Percentiles rank a stretch among this genome's conserved stretches.
Evolutionary conservation across 768 basidiomycete species (phyloP).

Genomic region (Hebeloma cylindrosporum): DNA sequence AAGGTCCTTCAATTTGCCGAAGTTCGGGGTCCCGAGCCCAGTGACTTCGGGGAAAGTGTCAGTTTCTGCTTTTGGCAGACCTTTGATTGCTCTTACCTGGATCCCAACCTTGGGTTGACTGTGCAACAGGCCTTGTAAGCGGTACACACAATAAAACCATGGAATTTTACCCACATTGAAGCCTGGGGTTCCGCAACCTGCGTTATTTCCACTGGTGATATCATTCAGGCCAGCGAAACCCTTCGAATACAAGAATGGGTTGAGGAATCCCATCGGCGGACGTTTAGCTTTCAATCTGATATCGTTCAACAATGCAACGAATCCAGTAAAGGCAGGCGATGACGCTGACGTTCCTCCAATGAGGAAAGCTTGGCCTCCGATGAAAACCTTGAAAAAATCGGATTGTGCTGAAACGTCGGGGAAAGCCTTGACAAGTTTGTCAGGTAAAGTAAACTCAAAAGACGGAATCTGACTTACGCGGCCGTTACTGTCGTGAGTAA

Average conservation of each 20-base stretch:
- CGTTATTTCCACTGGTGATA: slow-evolving; percentile 52
- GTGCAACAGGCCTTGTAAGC: slow-evolving; percentile 11
- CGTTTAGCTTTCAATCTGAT: slow-evolving; percentile 44
- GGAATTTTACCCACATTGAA: slow-evolving; percentile 47
- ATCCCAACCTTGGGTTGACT: slow-evolving; percentile 58
- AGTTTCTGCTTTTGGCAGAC: slow-evolving; percentile 1
- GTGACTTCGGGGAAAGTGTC: slow-evolving; percentile 37
- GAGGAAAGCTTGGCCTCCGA: slow-evolving; percentile 32
- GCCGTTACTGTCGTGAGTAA: slow-evolving; percentile 37
- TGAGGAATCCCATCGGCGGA: slow-evolving; percentile 60
- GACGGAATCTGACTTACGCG: slow-evolving; percentile 39
- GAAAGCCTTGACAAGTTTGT: slow-evolving; percentile 37
- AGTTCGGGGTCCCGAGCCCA: slow-evolving; percentile 56
- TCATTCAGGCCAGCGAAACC: slow-evolving; percentile 49
- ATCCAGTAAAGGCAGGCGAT: slow-evolving; percentile 58
- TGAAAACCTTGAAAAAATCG: slow-evolving; percentile 45
- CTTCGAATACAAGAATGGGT: slow-evolving; percentile 56
- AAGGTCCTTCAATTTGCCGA: slow-evolving; percentile 42
- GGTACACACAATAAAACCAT: background rate
- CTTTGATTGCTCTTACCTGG: slow-evolving; percentile 40
- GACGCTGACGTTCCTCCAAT: slow-evolving; percentile 65
- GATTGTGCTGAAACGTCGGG: slow-evolving; percentile 69
- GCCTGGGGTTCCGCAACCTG: slow-evolving; percentile 58
- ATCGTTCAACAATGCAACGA: slow-evolving; percentile 65
- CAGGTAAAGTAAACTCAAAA: background rate